Percentiles rank a stretch among this genome's conserved stretches.
These are phyloP conservation scores for Corylus heterophylla DNA, from an alignment of 306 rosid species.

Conservation along the genomic window DNA sequence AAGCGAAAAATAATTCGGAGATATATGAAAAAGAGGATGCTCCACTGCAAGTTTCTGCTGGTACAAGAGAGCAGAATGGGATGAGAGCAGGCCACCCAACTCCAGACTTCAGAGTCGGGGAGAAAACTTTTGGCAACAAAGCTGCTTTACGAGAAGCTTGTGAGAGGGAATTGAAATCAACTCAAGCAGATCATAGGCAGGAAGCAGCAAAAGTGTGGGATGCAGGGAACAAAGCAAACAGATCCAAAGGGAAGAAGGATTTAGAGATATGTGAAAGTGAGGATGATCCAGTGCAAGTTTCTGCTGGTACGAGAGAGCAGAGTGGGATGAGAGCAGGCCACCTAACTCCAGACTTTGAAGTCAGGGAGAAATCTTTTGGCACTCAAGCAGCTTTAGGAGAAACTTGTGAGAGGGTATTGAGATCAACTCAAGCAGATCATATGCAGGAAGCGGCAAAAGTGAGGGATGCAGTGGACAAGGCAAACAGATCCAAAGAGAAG, in stretches of 20 bases:
- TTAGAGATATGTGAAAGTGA: slow-evolving; percentile 27
- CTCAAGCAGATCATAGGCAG: slow-evolving; percentile 36
- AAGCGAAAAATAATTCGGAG: slow-evolving; percentile 44
- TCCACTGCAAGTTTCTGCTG: slow-evolving; percentile 39
- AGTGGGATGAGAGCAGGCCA: slow-evolving; percentile 27
- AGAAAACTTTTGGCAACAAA: slow-evolving; percentile 16
- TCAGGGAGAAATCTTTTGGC: slow-evolving; percentile 14
- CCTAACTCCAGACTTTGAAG: slow-evolving; percentile 37
- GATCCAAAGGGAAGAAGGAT: too few relatives aligned
- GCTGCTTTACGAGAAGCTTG: slow-evolving; percentile 38
- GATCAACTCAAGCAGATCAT: slow-evolving; percentile 37
- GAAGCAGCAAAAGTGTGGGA: slow-evolving; percentile 41
- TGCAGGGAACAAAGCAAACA: slow-evolving; percentile 31
- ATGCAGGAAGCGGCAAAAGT: slow-evolving; percentile 39
- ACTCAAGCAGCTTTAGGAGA: slow-evolving; percentile 40
- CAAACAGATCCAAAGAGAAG: too few relatives aligned
- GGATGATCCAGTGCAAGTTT: slow-evolving; percentile 30
- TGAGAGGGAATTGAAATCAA: slow-evolving; percentile 32
- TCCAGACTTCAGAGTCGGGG: slow-evolving; percentile 33
- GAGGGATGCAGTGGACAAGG: slow-evolving; percentile 40
- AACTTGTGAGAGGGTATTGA: slow-evolving; percentile 28
- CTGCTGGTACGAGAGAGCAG: slow-evolving; percentile 41
- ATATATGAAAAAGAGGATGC: slow-evolving; percentile 36
- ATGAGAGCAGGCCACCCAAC: slow-evolving; percentile 36
- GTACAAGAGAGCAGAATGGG: slow-evolving; percentile 30